phyloP scores from a whole-genome alignment of 1,284 basidiomycete species.

The Gomphus bonarii region DNA sequence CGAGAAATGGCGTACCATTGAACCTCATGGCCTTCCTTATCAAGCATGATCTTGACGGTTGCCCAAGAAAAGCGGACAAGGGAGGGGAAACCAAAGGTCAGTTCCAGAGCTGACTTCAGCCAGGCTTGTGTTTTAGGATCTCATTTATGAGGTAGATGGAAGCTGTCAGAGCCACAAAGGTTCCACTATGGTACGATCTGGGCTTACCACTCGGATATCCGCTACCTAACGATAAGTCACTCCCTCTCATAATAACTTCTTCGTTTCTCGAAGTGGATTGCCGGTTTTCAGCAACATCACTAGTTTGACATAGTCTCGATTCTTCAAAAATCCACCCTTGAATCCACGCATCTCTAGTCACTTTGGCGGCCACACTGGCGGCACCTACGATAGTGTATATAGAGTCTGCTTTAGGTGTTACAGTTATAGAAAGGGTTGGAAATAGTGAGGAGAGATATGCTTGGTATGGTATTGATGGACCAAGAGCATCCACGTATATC shows the following conservation, averaged over 20 bases:
- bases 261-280: not conserved
- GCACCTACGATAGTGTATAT: slow-evolving; percentile 96
- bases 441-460: slow-evolving; percentile 70
- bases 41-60: slow-evolving; percentile 81
- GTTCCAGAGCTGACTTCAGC: slow-evolving; percentile 70
- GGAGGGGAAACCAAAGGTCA: slow-evolving; percentile 88
- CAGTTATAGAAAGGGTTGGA: slow-evolving; percentile 79
- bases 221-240: slow-evolving; percentile 39
- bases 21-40: slow-evolving; percentile 67
- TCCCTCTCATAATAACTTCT: not conserved
- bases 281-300: not conserved
- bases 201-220: slow-evolving; percentile 80
- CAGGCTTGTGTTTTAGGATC: slow-evolving; percentile 92
- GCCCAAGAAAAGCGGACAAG: slow-evolving; percentile 94
- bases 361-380: slow-evolving; percentile 94
- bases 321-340: slow-evolving; percentile 80
- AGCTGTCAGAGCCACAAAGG: not conserved
- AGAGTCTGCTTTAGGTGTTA: slow-evolving; percentile 88
- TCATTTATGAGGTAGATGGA: slow-evolving; percentile 20
- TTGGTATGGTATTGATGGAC: slow-evolving; percentile 80
- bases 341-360: slow-evolving; percentile 87
- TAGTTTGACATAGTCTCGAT: slow-evolving; percentile 15
- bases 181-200: not conserved
- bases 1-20: slow-evolving; percentile 53
- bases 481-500: slow-evolving; percentile 95